A percentile compares a stretch with the other conserved stretches of the same genome.
phyloP scores from a whole-genome alignment of 2,329 filamentous ascomycete species.

The Alternaria postmessia region DNA sequence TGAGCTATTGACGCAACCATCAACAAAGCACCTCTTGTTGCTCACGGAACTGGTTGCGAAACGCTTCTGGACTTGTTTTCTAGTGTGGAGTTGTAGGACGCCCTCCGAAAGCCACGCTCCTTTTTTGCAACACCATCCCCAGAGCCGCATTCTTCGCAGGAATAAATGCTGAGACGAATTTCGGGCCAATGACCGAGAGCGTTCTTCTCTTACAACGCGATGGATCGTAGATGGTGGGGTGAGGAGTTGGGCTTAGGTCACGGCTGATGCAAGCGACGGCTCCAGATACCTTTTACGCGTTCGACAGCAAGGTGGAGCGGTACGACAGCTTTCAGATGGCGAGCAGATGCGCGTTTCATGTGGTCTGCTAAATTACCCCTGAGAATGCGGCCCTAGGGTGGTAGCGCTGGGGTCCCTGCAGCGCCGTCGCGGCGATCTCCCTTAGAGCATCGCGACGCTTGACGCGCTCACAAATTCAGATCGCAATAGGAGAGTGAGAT shows the following conservation, averaged over 20 bases:
- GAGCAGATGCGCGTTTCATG: constrained; percentile 42
- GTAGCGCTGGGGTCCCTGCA: constrained; percentile 32
- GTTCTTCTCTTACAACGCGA: constrained; percentile 28
- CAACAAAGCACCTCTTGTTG: constrained; percentile 4
- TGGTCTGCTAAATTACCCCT: constrained; percentile 29
- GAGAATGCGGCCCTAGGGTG: constrained; percentile 22
- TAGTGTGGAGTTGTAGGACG: background rate
- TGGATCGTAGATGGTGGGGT: constrained; percentile 20
- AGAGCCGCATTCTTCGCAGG: constrained; percentile 6
- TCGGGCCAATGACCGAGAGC: constrained; percentile 30
- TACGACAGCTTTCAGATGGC: constrained; percentile 15
- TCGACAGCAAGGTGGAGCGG: constrained; percentile 10
- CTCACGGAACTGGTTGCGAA: constrained; percentile 2
- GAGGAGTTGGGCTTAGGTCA: constrained; percentile 18
- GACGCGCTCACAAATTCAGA: constrained; percentile 10
- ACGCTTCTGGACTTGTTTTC: constrained; percentile 6
- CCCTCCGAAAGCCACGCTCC: constrained; percentile 7
- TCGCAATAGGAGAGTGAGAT: background rate
- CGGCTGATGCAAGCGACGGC: constrained; percentile 25
- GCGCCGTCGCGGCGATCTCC: constrained; percentile 41
- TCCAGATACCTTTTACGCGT: constrained; percentile 34
- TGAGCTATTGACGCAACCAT: background rate
- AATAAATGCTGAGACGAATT: constrained; percentile 37
- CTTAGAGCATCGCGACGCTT: constrained; percentile 27
- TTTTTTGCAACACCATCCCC: constrained; percentile 10